phyloP scores from a whole-genome alignment of 2,329 filamentous ascomycete genomes.

The Aspergillus awamori region DNA sequence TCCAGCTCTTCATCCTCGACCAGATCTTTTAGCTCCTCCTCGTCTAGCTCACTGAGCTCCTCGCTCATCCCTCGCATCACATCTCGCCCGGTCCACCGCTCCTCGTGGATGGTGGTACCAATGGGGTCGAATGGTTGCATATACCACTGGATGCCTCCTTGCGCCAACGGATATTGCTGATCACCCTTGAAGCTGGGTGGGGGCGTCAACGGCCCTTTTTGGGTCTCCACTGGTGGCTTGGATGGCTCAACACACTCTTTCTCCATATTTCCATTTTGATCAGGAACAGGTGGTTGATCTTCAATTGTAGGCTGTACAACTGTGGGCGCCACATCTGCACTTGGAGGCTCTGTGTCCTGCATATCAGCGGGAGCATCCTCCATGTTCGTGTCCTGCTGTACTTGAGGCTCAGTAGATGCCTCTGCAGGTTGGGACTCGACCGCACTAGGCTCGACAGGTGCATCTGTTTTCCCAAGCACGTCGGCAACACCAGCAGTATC shows the following conservation, averaged over 20 bases:
- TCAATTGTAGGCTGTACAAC: constrained; percentile 41
- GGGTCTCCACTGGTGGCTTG: constrained; percentile 45
- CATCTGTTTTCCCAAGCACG: constrained; percentile 14
- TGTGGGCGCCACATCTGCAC: constrained; percentile 27
- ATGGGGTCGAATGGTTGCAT: constrained; percentile 76
- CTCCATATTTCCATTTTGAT: constrained; percentile 32
- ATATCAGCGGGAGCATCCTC: constrained; percentile 13
- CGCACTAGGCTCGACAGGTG: constrained; percentile 18
- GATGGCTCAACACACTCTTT: constrained; percentile 42
- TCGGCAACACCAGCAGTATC: constrained; percentile 25
- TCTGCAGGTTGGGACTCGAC: constrained; percentile 15
- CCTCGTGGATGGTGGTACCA: constrained; percentile 78
- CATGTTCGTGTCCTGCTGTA: constrained; percentile 2
- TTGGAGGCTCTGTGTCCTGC: constrained; percentile 20
- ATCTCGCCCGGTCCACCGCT: constrained; percentile 73
- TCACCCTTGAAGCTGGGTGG: constrained; percentile 47
- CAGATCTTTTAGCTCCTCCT: constrained; percentile 80
- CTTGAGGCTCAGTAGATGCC: constrained; percentile 9
- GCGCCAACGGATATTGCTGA: constrained; percentile 56
- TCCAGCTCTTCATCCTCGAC: constrained; percentile 57
- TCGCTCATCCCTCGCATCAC: constrained; percentile 76
- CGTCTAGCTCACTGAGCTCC: constrained; percentile 87
- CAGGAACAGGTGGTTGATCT: constrained; percentile 23
- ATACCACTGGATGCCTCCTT: constrained; percentile 88
- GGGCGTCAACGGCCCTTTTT: constrained; percentile 40